Base-by-base conservation (phyloP, 306 rosid genomes). In the Cucurbita ficifolia region DNA sequence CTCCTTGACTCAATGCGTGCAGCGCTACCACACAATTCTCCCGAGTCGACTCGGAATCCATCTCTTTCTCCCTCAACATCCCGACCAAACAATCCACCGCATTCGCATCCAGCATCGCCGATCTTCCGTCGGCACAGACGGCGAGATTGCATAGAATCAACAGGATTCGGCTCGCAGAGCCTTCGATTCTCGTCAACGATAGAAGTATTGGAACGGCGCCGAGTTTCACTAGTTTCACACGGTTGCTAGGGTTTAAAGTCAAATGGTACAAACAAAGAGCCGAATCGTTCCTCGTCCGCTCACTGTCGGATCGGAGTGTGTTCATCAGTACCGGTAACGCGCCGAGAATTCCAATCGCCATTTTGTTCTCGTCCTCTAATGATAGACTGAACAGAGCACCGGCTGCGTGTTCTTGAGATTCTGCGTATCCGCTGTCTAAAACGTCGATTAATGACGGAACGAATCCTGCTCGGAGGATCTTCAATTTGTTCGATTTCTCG, bases 401-500 rank as follows among this genome's bases (percentile, higher is more conserved):
- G 16, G 95, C 97, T n/a, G 96, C 96, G 81, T 91, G 97, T 48
- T 95, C 99, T 84, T 91, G 97, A 57, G 96, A 54, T 53, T 95
- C 97, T 55, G 70, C 21, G 82, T 73, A 83, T 70, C 91, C 96
- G 0, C 85, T 82, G 22, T 84, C 92, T 81, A 95, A 68, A 5
- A 82, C 91, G 54, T 95, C 96, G 46, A 95, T 83, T 0, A 95
- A 76, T 12, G 38, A 53, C 0, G 97, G 89, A 67, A 95, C 81
- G 63, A 95, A 88, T 57, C 96, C 97, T 11, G 84, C 82, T 82
- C 99, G 82, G 16, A 89, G 96, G 60, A 95, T 91, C 81, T 75
- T 84, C 82, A 91, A 85, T 90, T 91, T 95, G 85, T 95, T 95
- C 3, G 79, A 18, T 52, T 88, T 95, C 73, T 91, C 91, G 7